A percentile compares a stretch with the other conserved stretches of the same genome.
Evolutionary conservation across 2,329 filamentous ascomycete genomes (phyloP).

Genomic region (Delphinella strobiligena): DNA sequence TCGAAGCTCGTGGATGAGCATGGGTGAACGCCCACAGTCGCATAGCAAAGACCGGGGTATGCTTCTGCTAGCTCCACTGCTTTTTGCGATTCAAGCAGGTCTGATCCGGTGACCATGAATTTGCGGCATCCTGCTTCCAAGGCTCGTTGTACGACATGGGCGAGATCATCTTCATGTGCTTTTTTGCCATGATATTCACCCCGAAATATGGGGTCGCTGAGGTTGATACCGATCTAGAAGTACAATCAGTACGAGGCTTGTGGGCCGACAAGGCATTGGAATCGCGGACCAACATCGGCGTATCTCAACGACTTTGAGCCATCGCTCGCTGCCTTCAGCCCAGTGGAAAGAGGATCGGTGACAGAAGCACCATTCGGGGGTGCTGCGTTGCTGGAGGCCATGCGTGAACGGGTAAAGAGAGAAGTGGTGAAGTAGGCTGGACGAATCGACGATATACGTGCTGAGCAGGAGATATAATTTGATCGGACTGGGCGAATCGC

Average conservation of each 20-base stretch:
- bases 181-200: constrained; percentile 74
- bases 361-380: not conserved
- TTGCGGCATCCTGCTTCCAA: constrained; percentile 70
- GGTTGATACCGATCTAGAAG: constrained; percentile 74
- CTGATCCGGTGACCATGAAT: constrained; percentile 87
- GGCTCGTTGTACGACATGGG: constrained; percentile 67
- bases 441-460: not conserved
- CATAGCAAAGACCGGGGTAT: constrained; percentile 71
- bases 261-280: constrained; percentile 3
- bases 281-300: constrained; percentile 30
- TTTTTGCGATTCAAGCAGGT: constrained; percentile 63
- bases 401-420: not conserved
- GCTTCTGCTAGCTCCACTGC: constrained; percentile 62
- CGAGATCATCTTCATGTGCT: constrained; percentile 60
- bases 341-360: constrained; percentile 14
- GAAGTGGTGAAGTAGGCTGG: not conserved
- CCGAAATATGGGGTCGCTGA: constrained; percentile 82
- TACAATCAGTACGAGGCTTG: constrained; percentile 1
- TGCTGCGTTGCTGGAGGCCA: not conserved
- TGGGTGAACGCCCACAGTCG: constrained; percentile 87
- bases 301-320: constrained; percentile 15
- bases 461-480: not conserved
- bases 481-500: not conserved
- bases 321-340: constrained; percentile 12
- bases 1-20: constrained; percentile 76